Base-by-base conservation (phyloP, 768 basidiomycete genomes). In the Sistotremastrum suecicum region DNA sequence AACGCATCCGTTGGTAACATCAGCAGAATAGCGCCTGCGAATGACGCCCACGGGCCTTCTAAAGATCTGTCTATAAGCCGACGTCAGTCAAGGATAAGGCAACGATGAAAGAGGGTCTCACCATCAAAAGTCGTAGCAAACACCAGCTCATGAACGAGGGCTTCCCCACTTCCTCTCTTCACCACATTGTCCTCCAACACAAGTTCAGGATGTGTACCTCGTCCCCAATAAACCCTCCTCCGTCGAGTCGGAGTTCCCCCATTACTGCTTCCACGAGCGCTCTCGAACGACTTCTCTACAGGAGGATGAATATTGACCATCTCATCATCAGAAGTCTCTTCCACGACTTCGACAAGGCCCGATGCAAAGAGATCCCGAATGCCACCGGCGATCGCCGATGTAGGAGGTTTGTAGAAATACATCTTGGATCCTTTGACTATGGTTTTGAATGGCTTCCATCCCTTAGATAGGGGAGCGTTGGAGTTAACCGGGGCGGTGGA, bases 361-460 rank as follows among this genome's bases (percentile, higher is more conserved):
- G 74, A 69, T 7, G 84, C 80, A 54, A 92, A 92, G 29, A 89
- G 63, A 5, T 81, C 78, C 57, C 79, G 83, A 44, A 89, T 69
- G 0, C 69, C 80, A 2, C 66, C 63, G 28, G 61, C 65, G 46
- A 78, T 67, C 51, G 91, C 88, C 31, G 70, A 67, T 1, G 20
- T 20, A 0, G 88, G 85, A 0, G 85, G 77, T 55, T 91, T 92
- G 59, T 84, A 89, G 55, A 91, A 83, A 59, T 83, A 81, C 42
- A 92, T 54, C 59, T 91, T 91, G 8, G 81, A 75, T 5, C 88
- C 89, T 56, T 85, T 82, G 30, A 92, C 64, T 53, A 87, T 81
- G 39, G 82, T 70, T 59, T 90, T 89, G 66, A 74, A 86, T 4
- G 84, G 76, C 58, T 90, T 91, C 89, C 89, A 92, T 0, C 77